Percentiles rank a stretch among this genome's conserved stretches.
These are phyloP conservation scores for Rutstroemia sydowiana DNA, from an alignment of 2,329 filamentous ascomycete genomes.

Conservation along the genomic window DNA sequence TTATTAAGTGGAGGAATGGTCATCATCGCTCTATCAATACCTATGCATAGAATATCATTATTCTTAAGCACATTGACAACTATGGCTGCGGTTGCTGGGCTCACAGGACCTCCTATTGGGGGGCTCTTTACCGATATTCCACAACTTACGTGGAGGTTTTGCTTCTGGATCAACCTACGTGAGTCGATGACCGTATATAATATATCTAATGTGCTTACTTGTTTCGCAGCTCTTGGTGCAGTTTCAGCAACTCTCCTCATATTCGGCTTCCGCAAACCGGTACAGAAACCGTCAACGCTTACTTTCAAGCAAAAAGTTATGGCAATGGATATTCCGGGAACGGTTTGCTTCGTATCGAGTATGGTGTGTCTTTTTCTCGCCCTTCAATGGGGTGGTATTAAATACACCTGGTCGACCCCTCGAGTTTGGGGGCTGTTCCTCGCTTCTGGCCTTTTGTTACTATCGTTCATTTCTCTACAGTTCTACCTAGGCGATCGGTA, in stretches of 20 bases:
- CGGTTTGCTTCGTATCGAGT: constrained; percentile 28
- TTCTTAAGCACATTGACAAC: constrained; percentile 48
- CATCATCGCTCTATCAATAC: constrained; percentile 32
- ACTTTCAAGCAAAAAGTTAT: constrained; percentile 1
- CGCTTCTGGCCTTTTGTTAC: constrained; percentile 23
- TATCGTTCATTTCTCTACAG: constrained; percentile 30
- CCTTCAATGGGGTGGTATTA: constrained; percentile 31
- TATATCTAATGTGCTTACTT: background rate
- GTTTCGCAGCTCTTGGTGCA: background rate
- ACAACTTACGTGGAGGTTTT: constrained; percentile 50
- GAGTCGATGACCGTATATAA: background rate
- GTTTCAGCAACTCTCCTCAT: background rate
- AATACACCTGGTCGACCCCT: constrained; percentile 28
- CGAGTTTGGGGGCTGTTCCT: constrained; percentile 33
- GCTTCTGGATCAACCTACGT: constrained; percentile 22
- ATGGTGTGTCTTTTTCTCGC: constrained; percentile 29
- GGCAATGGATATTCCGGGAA: constrained; percentile 29
- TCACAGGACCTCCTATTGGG: constrained; percentile 54
- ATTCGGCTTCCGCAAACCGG: background rate
- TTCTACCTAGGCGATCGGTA: constrained; percentile 15
- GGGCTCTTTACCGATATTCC: constrained; percentile 51
- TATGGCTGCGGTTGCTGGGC: constrained; percentile 55
- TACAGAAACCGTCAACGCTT: background rate
- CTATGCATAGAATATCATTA: constrained; percentile 26
- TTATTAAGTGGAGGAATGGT: constrained; percentile 33